Conservation (phyloP, 176 grass and related monocot species). For the Oryza meridionalis region DNA sequence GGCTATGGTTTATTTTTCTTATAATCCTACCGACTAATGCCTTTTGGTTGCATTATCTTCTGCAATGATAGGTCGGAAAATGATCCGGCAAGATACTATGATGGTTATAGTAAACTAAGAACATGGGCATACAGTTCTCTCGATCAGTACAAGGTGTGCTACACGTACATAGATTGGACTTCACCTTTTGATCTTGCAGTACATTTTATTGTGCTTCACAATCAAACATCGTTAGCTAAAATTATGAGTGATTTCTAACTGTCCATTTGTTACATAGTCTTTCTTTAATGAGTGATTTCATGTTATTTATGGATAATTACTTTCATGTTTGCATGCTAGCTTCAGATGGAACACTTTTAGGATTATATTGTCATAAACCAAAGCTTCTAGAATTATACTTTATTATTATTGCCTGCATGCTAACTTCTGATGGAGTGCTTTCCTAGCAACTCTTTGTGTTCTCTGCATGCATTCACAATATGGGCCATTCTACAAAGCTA, state of each 20-base stretch:
- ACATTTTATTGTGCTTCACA: slow-evolving; percentile 16
- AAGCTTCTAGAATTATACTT: neutral
- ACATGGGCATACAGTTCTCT: slow-evolving; percentile 95
- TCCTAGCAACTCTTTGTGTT: neutral
- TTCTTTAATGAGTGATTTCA: slow-evolving; percentile 8
- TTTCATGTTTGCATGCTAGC: neutral
- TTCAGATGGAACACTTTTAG: neutral
- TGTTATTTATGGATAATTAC: neutral
- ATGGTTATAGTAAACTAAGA: slow-evolving; percentile 81
- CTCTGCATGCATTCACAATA: neutral
- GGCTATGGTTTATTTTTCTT: neutral
- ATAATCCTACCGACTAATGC: neutral
- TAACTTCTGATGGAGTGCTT: neutral
- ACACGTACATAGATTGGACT: slow-evolving; percentile 21
- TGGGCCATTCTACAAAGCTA: neutral
- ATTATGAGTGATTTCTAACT: neutral
- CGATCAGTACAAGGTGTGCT: slow-evolving; percentile 91
- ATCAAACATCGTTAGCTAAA: neutral
- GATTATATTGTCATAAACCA: neutral
- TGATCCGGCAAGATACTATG: slow-evolving; percentile 64
- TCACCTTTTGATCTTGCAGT: slow-evolving; percentile 23
- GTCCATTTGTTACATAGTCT: slow-evolving; percentile 1
- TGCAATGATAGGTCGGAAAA: slow-evolving; percentile 64
- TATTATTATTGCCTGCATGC: neutral
- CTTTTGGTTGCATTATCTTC: slow-evolving; percentile 30